Evolutionary conservation across 768 basidiomycete genomes (phyloP), one percentile per base, ranked within the genome.

Genomic region (Glaciozyma antarctica): DNA sequence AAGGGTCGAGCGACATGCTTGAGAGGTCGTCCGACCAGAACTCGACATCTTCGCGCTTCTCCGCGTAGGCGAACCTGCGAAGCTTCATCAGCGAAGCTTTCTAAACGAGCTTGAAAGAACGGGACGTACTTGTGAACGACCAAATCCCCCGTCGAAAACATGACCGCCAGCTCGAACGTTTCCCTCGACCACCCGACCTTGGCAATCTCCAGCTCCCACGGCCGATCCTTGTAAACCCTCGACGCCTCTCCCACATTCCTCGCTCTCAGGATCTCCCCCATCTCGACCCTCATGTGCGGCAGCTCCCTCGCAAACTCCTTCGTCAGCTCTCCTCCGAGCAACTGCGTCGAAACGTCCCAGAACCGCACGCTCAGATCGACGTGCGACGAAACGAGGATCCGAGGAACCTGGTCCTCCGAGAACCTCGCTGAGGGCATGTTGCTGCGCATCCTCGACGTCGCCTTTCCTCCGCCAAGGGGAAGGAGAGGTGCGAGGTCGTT

Each of bases 341-440:
- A 79, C 32, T 86, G 85, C 7, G 84, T 81, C 61, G 88, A 88
- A 51, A 85, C 75, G 75, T 94, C 90, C 69, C 84, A 83, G 75
- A 92, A 87, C 61, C 81, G 82, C n/a, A 92, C 77, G 7, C 81
- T 81, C 24, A 84, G 77, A 73, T 90, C 85, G 16, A 77, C 77
- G 72, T 88, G 84, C 61, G 78, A 79, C 0, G 86, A 86, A 4
- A 87, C 75, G 26, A 88, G 76, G 8, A 92, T 75, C 28, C 87
- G 83, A 81, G 82, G 73, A 19, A 48, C 17, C 8, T 19, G 10
- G 9, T 34, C 19, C 22, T 22, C 55, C 87, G 75, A 61, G 75
- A 65, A 72, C 75, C 77, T 59, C 21, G n/a, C 49, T 30, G 82
- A 78, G 19, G 38, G 38, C 38, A 75, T 16, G 74, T 71, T n/a